Base-by-base conservation (phyloP, 306 rosid genomes). In the Begonia masoniana region DNA sequence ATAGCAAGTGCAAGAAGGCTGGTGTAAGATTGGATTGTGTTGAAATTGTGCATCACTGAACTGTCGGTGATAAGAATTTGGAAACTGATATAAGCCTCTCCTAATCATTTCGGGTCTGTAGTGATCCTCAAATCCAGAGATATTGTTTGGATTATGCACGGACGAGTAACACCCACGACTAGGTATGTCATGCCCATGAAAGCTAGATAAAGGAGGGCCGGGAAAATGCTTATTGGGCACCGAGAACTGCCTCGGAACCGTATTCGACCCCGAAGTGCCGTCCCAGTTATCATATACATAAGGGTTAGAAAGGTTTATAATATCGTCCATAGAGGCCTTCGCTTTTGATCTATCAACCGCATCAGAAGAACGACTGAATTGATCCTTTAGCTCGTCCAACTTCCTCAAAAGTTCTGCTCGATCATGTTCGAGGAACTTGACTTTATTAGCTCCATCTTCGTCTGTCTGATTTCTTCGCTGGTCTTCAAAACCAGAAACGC, bases 331-430 rank as follows among this genome's bases (percentile, higher is more conserved):
- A n/a, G 56, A 68, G 54, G 69, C 66, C 54, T 66, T 83, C 64
- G 81, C 93, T 61, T 77, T 81, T 0, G 84, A 71, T 36, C 70
- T 83, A 47, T 63, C 68, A 62, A 39, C 73, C 47, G 79, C 16
- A 71, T 79, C 74, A 63, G 88, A 72, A 54, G 99, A 86, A 68
- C 78, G 77, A 55, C 65, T 82, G 41, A 92, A 81, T 66, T 92
- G 95, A 54, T 64, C 85, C 67, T 87, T 70, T 52, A 92, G 70
- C 69, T 92, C 99, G 56, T 83, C 87, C 66, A 92, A 74, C 77
- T 92, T 92, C 76, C 84, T 83, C 46, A 92, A 81, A 69, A 92
- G 92, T 60, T 81, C 95, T 1, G 85, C 96, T 46, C 96, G 76
- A 60, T 86, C 93, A 66, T 81, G 87, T 68, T 92, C 96, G 10